phyloP scores from a whole-genome alignment of 176 grass and related monocot genomes.

The Phoenix dactylifera region DNA sequence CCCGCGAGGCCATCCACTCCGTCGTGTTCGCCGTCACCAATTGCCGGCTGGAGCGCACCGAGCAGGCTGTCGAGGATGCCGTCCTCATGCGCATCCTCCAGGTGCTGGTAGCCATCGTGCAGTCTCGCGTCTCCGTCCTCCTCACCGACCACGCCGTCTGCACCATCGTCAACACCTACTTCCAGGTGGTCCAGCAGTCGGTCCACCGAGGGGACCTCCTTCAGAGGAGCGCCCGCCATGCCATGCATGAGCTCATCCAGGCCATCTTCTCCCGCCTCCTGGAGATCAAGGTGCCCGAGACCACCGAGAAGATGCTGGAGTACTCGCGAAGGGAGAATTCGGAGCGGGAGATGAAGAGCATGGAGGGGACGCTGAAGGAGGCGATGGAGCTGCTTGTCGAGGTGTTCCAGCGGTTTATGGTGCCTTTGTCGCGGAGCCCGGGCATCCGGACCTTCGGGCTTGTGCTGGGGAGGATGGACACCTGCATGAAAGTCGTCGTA shows the following conservation, averaged over 20 bases:
- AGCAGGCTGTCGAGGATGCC: slow-evolving; percentile 60
- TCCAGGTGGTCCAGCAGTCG: slow-evolving; percentile 78
- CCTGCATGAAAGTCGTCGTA: slow-evolving; percentile 94
- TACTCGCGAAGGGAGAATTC: slow-evolving; percentile 61
- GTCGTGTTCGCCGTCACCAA: slow-evolving; percentile 48
- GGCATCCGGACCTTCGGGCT: slow-evolving; percentile 90
- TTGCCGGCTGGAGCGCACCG: slow-evolving; percentile 62
- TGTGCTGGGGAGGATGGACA: slow-evolving; percentile 81
- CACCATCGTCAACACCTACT: slow-evolving; percentile 76
- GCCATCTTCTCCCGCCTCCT: slow-evolving; percentile 54
- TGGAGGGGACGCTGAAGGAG: slow-evolving; percentile 59
- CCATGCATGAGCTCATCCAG: slow-evolving; percentile 85
- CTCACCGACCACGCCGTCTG: slow-evolving; percentile 66
- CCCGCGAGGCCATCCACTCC: slow-evolving; percentile 61
- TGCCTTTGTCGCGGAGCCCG: slow-evolving; percentile 40
- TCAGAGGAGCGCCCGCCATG: slow-evolving; percentile 57
- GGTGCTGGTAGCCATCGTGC: slow-evolving; percentile 51
- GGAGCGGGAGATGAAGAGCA: slow-evolving; percentile 75
- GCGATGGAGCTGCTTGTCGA: slow-evolving; percentile 60
- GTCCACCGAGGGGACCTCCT: slow-evolving; percentile 61
- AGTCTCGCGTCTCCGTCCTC: slow-evolving; percentile 43
- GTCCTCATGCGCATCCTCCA: slow-evolving; percentile 79
- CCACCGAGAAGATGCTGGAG: slow-evolving; percentile 63
- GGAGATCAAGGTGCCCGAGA: slow-evolving; percentile 27
- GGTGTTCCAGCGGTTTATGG: slow-evolving; percentile 46